These are phyloP conservation scores for Candida anutae DNA, from an alignment of 1,139 yeast species.

Conservation along the genomic window DNA sequence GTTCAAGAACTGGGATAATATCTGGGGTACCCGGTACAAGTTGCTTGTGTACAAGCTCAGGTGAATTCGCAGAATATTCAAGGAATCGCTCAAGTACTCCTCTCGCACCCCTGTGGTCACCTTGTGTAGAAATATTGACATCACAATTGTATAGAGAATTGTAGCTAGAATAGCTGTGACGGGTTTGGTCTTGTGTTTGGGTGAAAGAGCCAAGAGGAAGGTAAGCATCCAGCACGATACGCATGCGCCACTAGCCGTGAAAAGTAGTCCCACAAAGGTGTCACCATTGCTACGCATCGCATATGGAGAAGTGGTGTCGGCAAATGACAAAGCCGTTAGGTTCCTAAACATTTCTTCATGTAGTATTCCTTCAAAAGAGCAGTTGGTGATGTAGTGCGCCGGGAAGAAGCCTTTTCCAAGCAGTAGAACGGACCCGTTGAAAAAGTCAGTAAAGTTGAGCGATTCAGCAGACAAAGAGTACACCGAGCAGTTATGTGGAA, in stretches of 20 bases:
- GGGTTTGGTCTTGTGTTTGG: slow-evolving; percentile 40
- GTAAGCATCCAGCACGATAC: slow-evolving; percentile 49
- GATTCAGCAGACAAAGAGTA: slow-evolving; percentile 29
- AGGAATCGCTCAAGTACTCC: slow-evolving; percentile 30
- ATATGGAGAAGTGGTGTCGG: slow-evolving; percentile 12
- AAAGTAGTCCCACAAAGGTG: slow-evolving; percentile 36
- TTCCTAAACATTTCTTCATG: slow-evolving; percentile 6
- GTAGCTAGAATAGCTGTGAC: slow-evolving; percentile 38
- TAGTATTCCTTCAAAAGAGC: slow-evolving; percentile 18
- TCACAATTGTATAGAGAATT: slow-evolving; percentile 33
- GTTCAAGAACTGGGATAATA: slow-evolving; percentile 26
- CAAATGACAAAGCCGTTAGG: slow-evolving; percentile 1
- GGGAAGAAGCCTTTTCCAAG: slow-evolving; percentile 20
- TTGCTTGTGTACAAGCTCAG: slow-evolving; percentile 19
- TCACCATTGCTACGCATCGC: slow-evolving; percentile 31
- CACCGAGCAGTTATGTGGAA: slow-evolving; percentile 25
- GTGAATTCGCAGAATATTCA: slow-evolving; percentile 30
- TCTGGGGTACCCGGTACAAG: slow-evolving; percentile 21
- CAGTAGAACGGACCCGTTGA: slow-evolving; percentile 11
- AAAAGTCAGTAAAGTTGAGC: slow-evolving; percentile 13
- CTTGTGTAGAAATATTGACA: slow-evolving; percentile 33
- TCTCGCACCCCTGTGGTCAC: slow-evolving; percentile 25
- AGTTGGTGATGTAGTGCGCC: slow-evolving; percentile 37
- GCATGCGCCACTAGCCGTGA: slow-evolving; percentile 34
- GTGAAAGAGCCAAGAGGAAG: slow-evolving; percentile 36